Evolutionary conservation across 2,329 filamentous ascomycete genomes (phyloP), one percentile per base, ranked within the genome.

Genomic region (Fonsecaea nubica): DNA sequence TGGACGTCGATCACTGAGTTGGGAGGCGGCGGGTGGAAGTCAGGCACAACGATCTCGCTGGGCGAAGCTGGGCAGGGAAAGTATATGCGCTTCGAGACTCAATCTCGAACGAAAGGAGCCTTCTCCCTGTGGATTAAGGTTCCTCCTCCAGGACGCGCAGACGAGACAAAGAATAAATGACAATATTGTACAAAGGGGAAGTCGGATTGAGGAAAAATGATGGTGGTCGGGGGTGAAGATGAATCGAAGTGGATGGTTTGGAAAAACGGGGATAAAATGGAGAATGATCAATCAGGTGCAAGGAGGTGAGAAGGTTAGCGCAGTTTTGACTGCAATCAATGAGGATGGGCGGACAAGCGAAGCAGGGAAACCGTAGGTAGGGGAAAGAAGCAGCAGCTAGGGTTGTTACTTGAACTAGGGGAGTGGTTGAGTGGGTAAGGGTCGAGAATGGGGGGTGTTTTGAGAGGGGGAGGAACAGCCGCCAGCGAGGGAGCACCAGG

Each of bases 1-100:
- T 30, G 58, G 65, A 63, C 64, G 68, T 67, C 68, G 68, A 70
- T 70, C 68, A 64, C 25, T 60, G 52, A 56, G 59, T 42, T 64
- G 55, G 62, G 36, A 48, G 54, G 30, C 54, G 54, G 56, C 55
- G 64, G 56, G 60, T 57, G 59, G 65, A 36, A 57, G 63, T 53
- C 65, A 64, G 68, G 57, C 48, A 60, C 61, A 53, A 55, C 25
- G 53, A 36, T 40, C 6, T 42, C 15, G 59, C 52, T 38, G 25
- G 48, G 52, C 58, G n/a, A 61, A 36, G 13, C 59, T 32, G 50
- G 40, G 36, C 36, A 48, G 52, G 33, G 15, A 40, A 56, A 18
- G 50, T 25, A 25, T 21, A 40, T 15, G 52, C 52, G 25, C 32
- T 52, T 30, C 35, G 42, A 42, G 15, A 61, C 33, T 25, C 33